phyloP scores from a whole-genome alignment of 345 rosid species.

The Lepidium africanum region DNA sequence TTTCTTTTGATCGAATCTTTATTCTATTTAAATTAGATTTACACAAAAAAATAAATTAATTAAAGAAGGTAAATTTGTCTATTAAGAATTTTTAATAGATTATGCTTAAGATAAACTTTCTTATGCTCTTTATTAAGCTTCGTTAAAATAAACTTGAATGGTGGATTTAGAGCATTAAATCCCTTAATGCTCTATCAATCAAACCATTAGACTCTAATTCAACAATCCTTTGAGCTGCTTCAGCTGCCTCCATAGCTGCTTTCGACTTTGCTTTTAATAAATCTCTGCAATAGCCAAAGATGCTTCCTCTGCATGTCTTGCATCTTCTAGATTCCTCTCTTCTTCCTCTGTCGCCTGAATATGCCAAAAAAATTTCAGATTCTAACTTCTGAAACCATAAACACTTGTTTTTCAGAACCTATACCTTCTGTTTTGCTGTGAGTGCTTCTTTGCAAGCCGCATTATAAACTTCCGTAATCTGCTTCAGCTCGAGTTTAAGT shows the following conservation, averaged over 20 bases:
- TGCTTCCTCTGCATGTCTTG: constrained; percentile 64
- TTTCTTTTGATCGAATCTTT: no score
- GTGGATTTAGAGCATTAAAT: no score
- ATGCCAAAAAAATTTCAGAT: neutral
- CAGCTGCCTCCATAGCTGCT: constrained; percentile 87
- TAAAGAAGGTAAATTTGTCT: no score
- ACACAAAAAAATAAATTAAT: no score
- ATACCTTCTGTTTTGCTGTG: constrained; percentile 76
- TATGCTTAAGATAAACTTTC: no score
- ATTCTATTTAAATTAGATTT: no score
- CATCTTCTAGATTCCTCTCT: constrained; percentile 66
- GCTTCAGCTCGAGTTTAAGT: constrained; percentile 79
- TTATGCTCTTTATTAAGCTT: no score
- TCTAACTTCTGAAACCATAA: neutral
- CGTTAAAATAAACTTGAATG: no score
- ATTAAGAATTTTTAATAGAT: no score
- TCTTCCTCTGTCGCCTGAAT: constrained; percentile 80
- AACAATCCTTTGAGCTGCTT: constrained; percentile 80
- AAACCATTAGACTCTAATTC: constrained; percentile 67
- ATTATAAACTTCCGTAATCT: constrained; percentile 92
- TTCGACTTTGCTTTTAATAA: constrained; percentile 81
- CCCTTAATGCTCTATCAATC: no score
- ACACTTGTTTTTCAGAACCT: neutral
- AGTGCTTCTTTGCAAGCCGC: constrained; percentile 96
- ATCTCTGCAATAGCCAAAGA: constrained; percentile 69